These are phyloP conservation scores for Rauvolfia tetraphylla DNA, from an alignment of 257 asterid genomes.

Conservation along the genomic window DNA sequence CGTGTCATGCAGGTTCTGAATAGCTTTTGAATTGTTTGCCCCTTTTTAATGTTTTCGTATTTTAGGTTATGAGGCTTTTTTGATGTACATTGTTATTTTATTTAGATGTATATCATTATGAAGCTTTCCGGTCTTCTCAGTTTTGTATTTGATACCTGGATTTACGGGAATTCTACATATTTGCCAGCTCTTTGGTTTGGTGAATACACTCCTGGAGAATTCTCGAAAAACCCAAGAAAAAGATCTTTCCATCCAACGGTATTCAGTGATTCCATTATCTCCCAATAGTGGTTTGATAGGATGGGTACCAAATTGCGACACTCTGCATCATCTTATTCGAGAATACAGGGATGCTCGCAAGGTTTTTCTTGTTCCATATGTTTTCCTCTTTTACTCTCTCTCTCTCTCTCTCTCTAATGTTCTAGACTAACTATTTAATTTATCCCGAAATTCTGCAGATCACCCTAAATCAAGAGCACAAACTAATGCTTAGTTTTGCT, in stretches of 20 bases:
- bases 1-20: slow-evolving; percentile 96
- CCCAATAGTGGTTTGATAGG: slow-evolving; percentile 96
- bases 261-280: slow-evolving; percentile 91
- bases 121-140: background rate
- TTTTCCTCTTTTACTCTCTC: background rate
- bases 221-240: slow-evolving; percentile 92
- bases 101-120: background rate
- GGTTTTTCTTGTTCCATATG: slow-evolving; percentile 37
- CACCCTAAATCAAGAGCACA: slow-evolving; percentile 95
- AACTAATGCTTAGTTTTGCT: slow-evolving; percentile 92
- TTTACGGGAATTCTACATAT: slow-evolving; percentile 21
- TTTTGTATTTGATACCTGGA: background rate
- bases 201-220: slow-evolving; percentile 83
- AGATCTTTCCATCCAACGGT: slow-evolving; percentile 92
- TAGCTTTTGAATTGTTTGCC: slow-evolving; percentile 6
- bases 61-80: background rate
- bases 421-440: slow-evolving; percentile 19
- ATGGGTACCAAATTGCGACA: slow-evolving; percentile 99
- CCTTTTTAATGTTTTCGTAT: slow-evolving; percentile 2
- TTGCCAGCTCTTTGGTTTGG: slow-evolving; percentile 89
- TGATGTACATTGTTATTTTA: background rate
- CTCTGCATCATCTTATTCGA: slow-evolving; percentile 90
- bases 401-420: slow-evolving; percentile 7
- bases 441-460: slow-evolving; percentile 47
- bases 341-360: slow-evolving; percentile 96